phyloP scores from a whole-genome alignment of 164 flowering plant genomes.

The Hamamelis virginiana region DNA sequence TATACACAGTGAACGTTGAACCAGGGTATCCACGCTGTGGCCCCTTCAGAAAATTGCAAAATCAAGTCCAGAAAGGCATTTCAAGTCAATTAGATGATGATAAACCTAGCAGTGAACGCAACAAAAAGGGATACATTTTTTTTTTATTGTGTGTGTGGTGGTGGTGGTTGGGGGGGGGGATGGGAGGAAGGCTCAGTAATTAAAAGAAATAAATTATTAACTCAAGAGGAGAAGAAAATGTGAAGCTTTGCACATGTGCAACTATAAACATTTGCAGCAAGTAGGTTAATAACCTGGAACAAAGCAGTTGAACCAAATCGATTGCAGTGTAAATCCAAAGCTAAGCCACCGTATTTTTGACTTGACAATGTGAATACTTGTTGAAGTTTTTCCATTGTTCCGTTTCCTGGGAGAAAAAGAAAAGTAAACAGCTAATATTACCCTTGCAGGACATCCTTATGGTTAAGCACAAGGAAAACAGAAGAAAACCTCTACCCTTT shows the following conservation, averaged over 20 bases:
- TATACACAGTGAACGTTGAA: too few species aligned
- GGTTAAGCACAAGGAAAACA: neutral
- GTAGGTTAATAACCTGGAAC: slow-evolving; percentile 62
- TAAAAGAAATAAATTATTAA: neutral
- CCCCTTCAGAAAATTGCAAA: too few species aligned
- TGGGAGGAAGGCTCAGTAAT: neutral
- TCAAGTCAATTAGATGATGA: too few species aligned
- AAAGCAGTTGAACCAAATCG: slow-evolving; percentile 88
- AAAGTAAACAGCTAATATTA: neutral
- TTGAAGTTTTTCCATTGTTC: slow-evolving; percentile 77
- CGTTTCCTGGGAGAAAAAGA: slow-evolving; percentile 60
- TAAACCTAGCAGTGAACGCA: too few species aligned
- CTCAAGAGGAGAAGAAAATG: neutral
- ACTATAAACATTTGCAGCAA: neutral
- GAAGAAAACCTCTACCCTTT: neutral
- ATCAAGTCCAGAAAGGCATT: too few species aligned
- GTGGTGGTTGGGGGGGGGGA: too few species aligned
- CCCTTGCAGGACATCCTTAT: neutral
- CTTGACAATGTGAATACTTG: slow-evolving; percentile 59
- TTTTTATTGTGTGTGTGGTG: too few species aligned
- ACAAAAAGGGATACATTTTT: too few species aligned
- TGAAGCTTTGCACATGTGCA: neutral
- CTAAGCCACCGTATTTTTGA: slow-evolving; percentile 78
- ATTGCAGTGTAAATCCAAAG: slow-evolving; percentile 88
- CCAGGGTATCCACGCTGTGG: too few species aligned